Percentiles rank a stretch among this genome's conserved stretches.
These are phyloP conservation scores for Cladosporium sphaerospermum DNA, from an alignment of 2,329 filamentous ascomycete genomes.

Conservation along the genomic window DNA sequence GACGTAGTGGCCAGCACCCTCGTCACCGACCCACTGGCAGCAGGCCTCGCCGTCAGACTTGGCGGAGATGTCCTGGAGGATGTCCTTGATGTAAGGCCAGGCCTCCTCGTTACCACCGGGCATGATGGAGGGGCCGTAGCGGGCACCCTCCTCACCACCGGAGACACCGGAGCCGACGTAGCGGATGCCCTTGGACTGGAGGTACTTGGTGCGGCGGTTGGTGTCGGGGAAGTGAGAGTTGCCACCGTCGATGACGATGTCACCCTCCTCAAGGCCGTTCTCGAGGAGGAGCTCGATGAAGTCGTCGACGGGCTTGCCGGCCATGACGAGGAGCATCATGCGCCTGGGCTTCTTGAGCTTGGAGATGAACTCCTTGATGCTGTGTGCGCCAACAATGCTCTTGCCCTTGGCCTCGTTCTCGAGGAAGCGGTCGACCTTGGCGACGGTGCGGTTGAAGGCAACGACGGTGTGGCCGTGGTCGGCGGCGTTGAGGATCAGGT, in stretches of 20 bases:
- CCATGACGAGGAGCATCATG: constrained; percentile 98
- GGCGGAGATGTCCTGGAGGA: constrained; percentile 95
- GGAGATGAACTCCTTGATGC: constrained; percentile 85
- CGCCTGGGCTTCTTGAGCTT: constrained; percentile 97
- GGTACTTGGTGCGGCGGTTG: constrained; percentile 92
- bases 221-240: constrained; percentile 99
- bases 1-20: constrained; percentile 99
- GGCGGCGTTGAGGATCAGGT: constrained; percentile 51
- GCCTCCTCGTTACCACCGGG: constrained; percentile 97
- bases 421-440: constrained; percentile 77
- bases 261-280: constrained; percentile 67
- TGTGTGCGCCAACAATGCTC: constrained; percentile 88
- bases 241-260: constrained; percentile 99
- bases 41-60: constrained; percentile 96
- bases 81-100: constrained; percentile 97
- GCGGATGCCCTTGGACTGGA: constrained; percentile 77
- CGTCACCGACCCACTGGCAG: constrained; percentile 99
- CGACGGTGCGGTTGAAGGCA: constrained; percentile 96
- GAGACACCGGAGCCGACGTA: constrained; percentile 98
- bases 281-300: constrained; percentile 90
- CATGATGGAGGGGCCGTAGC: constrained; percentile 96
- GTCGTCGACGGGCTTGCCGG: constrained; percentile 94
- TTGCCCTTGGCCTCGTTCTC: constrained; percentile 59
- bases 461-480: constrained; percentile 81
- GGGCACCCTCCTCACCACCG: constrained; percentile 97